Conservation (phyloP, 208 protist species). For the Tritrichomonas musculus region DNA sequence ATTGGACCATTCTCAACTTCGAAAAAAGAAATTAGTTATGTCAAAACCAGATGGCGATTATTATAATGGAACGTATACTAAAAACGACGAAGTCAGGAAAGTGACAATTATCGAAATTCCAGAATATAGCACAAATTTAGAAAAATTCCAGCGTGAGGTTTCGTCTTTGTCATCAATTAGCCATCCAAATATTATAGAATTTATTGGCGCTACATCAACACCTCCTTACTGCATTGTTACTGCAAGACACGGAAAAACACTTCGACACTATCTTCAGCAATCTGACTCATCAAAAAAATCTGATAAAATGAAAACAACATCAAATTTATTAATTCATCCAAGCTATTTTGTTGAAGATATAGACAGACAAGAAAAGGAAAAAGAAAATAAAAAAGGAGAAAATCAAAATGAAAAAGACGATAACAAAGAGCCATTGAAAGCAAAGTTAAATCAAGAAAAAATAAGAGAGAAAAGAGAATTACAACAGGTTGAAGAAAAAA, state of each 20-base stretch:
- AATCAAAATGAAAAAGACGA: no score
- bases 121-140: not conserved
- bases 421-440: no score
- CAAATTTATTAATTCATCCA: no score
- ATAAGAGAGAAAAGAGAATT: no score
- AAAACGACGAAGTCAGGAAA: no score
- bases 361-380: not conserved
- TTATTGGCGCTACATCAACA: not conserved
- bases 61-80: not conserved
- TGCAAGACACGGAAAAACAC: not conserved
- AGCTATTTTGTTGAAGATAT: no score
- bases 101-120: not conserved
- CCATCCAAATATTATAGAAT: not conserved
- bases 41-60: not conserved
- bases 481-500: no score
- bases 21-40: not conserved
- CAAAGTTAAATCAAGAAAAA: no score
- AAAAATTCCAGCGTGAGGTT: not conserved
- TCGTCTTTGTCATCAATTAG: not conserved
- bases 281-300: no score
- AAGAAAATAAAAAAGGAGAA: no score
- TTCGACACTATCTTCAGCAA: not conserved
- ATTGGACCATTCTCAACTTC: not conserved
- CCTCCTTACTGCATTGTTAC: slow-evolving; percentile 1
- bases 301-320: no score